Evolutionary conservation across 139 green algal genomes (phyloP), one percentile per base, ranked within the genome.

Genomic region (Diplosphaera chodatii): DNA sequence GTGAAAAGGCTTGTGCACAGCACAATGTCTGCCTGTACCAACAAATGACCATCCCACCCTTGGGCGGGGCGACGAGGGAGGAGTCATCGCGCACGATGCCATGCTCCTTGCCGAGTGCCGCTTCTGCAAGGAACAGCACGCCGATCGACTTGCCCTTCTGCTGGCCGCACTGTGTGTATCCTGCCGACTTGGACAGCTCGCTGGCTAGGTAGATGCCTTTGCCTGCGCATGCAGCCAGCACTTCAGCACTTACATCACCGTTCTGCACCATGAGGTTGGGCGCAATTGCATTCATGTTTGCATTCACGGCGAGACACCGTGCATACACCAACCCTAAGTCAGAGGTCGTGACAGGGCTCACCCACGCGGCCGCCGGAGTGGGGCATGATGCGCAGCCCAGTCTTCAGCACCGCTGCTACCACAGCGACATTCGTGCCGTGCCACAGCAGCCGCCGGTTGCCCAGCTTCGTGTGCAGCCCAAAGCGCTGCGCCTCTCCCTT

Each of bases 391-490:
- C 76, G 68, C 55, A 81, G 41, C 16, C 76, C 76, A 13, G 55
- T 67, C 34, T 77, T 77, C 32, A 81, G 65, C 23, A 81, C 73
- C 32, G 76, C 76, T 22, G 76, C 76, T 2, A 81, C 76, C 32
- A 77, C 70, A 20, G 76, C 76, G 32, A 81, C 73, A 67, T 77
- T 81, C 66, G 76, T 81, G 70, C 76, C 76, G 41, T 81, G 76
- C 76, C 76, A 81, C 56, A 81, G 70, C 70, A 81, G 76, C 66
- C 63, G 63, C 25, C 70, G 56, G 76, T 81, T 81, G 41, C 28
- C 30, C 27, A 81, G 55, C 2, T 34, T 59, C 13, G 25, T 41
- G 66, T 81, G 76, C 33, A 55, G 5, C 3, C 20, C 23, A 62
- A 81, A 81, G 0, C 37, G 31, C 13, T 62, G 10, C 1, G 30